Percentiles rank a stretch among this genome's conserved stretches.
Evolutionary conservation across 2,329 filamentous ascomycete genomes (phyloP).

Genomic region (Cucurbitaria berberidis): DNA sequence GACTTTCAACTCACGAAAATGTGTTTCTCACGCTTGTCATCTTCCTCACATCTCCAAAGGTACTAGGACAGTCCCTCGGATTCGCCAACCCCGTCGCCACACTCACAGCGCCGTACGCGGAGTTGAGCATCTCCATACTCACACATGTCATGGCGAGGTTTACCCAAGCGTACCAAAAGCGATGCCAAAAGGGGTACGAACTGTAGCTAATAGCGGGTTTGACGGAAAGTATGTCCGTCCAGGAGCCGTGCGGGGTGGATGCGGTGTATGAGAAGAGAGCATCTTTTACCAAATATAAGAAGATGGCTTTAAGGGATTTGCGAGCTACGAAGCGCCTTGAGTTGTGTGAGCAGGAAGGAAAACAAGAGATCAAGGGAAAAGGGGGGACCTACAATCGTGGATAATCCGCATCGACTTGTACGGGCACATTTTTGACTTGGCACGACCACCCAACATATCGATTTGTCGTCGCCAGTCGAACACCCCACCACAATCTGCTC

Average conservation of each 20-base stretch:
- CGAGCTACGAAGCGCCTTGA: constrained; percentile 28
- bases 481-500: constrained; percentile 31
- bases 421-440: constrained; percentile 35
- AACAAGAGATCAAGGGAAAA: background rate
- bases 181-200: constrained; percentile 12
- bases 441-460: constrained; percentile 36
- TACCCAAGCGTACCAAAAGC: constrained; percentile 24
- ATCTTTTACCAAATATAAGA: constrained; percentile 25
- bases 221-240: constrained; percentile 17
- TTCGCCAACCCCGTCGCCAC: constrained; percentile 23
- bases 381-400: constrained; percentile 23
- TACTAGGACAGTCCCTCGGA: constrained; percentile 36
- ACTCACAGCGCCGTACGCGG: constrained; percentile 14
- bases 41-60: constrained; percentile 26
- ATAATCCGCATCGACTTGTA: constrained; percentile 24
- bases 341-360: background rate
- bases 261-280: constrained; percentile 22
- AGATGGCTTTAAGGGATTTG: constrained; percentile 15
- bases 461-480: constrained; percentile 16
- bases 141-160: constrained; percentile 27
- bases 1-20: constrained; percentile 29
- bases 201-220: constrained; percentile 7
- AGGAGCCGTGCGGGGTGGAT: constrained; percentile 28
- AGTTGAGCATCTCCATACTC: constrained; percentile 22
- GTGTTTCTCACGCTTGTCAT: constrained; percentile 26